These are phyloP conservation scores for Rhizoclosmatium globosum DNA, from an alignment of 192 early-diverging fungal species.

Conservation along the genomic window DNA sequence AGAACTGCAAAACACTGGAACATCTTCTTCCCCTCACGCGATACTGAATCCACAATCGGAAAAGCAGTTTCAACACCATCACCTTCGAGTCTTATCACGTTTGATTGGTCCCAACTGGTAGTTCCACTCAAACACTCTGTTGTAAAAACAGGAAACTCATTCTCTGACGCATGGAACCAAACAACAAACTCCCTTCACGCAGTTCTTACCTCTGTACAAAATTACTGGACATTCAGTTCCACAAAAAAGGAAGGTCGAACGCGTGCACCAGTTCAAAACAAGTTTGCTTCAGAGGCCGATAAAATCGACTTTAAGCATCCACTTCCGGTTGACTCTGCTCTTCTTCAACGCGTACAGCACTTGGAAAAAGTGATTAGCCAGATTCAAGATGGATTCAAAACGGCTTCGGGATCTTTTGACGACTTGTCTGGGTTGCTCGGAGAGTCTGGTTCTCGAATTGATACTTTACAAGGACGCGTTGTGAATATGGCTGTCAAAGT, in stretches of 20 bases:
- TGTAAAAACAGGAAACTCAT: neutral
- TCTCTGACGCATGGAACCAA: neutral
- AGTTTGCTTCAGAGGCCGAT: neutral
- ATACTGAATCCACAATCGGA: neutral
- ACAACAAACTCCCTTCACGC: neutral
- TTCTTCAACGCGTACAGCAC: neutral
- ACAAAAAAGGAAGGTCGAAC: neutral
- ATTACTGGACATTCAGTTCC: neutral
- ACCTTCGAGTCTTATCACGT: too few species aligned
- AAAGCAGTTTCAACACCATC: neutral
- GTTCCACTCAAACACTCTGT: neutral
- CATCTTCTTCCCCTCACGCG: neutral
- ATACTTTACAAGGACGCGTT: neutral
- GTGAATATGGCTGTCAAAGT: neutral
- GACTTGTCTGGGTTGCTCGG: neutral
- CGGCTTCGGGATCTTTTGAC: neutral
- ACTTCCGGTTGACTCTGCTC: neutral
- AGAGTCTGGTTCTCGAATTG: neutral
- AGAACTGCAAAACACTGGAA: slow-evolving; percentile 2
- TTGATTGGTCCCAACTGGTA: too few species aligned
- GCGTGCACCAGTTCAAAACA: neutral
- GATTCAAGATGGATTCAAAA: slow-evolving; percentile 3
- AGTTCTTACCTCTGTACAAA: neutral
- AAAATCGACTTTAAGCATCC: neutral
- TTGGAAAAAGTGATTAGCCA: neutral